Conservation (phyloP, 2,329 filamentous ascomycete species). For the Diaporthe nobilis region DNA sequence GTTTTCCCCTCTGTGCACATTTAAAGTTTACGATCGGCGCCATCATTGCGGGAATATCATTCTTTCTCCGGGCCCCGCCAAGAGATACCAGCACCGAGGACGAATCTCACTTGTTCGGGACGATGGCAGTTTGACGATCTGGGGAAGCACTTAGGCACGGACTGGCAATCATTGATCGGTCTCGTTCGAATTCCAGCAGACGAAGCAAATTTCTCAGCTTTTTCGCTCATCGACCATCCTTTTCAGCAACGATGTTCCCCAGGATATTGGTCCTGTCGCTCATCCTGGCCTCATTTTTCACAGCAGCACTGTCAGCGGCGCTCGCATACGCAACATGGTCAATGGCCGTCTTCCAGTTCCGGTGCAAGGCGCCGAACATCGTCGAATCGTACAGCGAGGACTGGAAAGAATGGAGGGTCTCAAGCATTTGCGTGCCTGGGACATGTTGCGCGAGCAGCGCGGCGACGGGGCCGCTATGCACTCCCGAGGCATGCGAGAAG, state of each 20-base stretch:
- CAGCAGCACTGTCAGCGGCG: slow-evolving; percentile 8
- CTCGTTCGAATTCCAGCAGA: not conserved
- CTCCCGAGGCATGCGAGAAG: slow-evolving; percentile 31
- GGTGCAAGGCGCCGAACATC: slow-evolving; percentile 36
- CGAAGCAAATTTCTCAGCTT: not conserved
- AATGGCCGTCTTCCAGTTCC: slow-evolving; percentile 36
- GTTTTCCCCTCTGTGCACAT: not conserved
- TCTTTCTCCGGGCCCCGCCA: not conserved
- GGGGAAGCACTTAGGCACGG: not conserved
- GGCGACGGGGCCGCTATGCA: slow-evolving; percentile 38
- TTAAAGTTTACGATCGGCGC: not conserved
- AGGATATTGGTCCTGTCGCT: not conserved
- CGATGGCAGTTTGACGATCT: slow-evolving; percentile 10
- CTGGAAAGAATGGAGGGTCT: slow-evolving; percentile 38
- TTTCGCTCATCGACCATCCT: not conserved
- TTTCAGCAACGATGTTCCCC: not conserved
- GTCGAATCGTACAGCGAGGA: slow-evolving; percentile 32
- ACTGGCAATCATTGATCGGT: not conserved
- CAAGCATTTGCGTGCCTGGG: slow-evolving; percentile 38
- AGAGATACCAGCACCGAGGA: not conserved
- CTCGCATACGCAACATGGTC: slow-evolving; percentile 33
- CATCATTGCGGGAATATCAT: not conserved
- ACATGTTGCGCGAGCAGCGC: slow-evolving; percentile 39
- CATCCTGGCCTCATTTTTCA: slow-evolving; percentile 2
- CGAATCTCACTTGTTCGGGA: not conserved